Base-by-base conservation (phyloP, 2,329 filamentous ascomycete species). In the Phaeoacremonium minimum region DNA sequence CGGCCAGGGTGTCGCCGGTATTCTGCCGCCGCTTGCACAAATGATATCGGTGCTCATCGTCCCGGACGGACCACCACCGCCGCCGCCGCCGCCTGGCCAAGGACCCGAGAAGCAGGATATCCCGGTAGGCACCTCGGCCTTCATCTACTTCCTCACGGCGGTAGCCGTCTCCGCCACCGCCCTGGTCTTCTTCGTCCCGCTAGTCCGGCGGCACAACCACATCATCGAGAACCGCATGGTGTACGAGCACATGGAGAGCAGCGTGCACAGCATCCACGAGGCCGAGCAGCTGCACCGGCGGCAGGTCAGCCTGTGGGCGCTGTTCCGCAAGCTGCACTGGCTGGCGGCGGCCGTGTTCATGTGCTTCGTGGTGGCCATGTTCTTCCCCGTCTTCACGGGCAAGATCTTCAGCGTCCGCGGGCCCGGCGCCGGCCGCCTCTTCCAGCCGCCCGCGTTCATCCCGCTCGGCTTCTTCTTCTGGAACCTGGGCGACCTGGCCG, bases 381-480 rank as follows among this genome's bases (percentile, higher is more conserved):
- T 93, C 56, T 97, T 90, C 67, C 93, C 93, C 1, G 87, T 97
- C 42, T 94, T 94, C 61, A 97, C 93, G 0, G 66, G 73, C 39
- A 79, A 83, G 60, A 83, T 84, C 44, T 50, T 63, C 20, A 75
- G 72, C 7, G 65, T 74, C 4, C 43, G 46, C 28, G 38, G 38
- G 19, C 38, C 33, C 0, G 30, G 29, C 22, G 35, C 38, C 9
- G 66, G 73, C 11, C 63, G 71, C 13, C 63, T 94, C 13, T 77
- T 94, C 46, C 77, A 80, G 35, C 79, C 87, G 0, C 71, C 80
- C 1, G 80, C 83, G 13, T 98, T 97, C 58, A 90, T 97, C 40
- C 90, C 93, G 0, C 71, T 96, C 1, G 88, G 77, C 4, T 95
- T 97, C 61, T 77, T 97, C 41, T 78, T 93, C 55, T 98, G 93